Evolutionary conservation across 1,139 yeast genomes (phyloP).

Genomic region (Debaryomyces fabryi): DNA sequence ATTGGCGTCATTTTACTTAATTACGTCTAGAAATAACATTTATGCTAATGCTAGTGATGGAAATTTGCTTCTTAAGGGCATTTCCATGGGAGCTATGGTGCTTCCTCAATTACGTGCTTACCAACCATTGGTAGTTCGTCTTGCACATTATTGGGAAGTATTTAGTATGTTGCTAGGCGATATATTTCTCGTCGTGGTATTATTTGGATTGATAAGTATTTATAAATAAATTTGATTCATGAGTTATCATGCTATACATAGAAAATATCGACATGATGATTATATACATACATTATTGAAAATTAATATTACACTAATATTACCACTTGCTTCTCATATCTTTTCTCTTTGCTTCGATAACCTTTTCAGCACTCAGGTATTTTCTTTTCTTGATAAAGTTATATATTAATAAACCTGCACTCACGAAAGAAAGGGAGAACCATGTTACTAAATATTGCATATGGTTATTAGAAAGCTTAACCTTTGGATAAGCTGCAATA

Average conservation of each 20-base stretch:
- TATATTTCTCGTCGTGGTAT: constrained; percentile 39
- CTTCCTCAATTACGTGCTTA: constrained; percentile 37
- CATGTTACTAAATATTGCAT: constrained; percentile 91
- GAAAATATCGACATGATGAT: constrained; percentile 1
- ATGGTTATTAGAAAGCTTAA: constrained; percentile 85
- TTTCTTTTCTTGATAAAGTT: constrained; percentile 34
- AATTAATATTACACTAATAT: neutral
- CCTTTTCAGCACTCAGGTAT: constrained; percentile 41
- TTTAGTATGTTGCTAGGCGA: constrained; percentile 43
- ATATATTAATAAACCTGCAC: constrained; percentile 60
- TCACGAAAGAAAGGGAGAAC: constrained; percentile 82
- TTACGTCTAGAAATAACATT: constrained; percentile 30
- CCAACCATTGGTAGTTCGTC: constrained; percentile 31
- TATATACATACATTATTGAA: constrained; percentile 5
- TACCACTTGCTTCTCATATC: constrained; percentile 35
- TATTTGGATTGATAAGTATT: constrained; percentile 43
- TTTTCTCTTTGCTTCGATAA: constrained; percentile 43
- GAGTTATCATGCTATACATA: constrained; percentile 11
- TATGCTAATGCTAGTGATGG: constrained; percentile 28
- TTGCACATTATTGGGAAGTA: constrained; percentile 43
- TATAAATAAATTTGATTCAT: constrained; percentile 9
- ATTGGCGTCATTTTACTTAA: constrained; percentile 37
- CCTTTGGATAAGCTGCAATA: constrained; percentile 75
- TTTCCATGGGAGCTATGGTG: constrained; percentile 39
- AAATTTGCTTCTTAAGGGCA: constrained; percentile 31